Evolutionary conservation across 1,139 yeast genomes (phyloP).

Genomic region (Citeromyces hawaiiensis): DNA sequence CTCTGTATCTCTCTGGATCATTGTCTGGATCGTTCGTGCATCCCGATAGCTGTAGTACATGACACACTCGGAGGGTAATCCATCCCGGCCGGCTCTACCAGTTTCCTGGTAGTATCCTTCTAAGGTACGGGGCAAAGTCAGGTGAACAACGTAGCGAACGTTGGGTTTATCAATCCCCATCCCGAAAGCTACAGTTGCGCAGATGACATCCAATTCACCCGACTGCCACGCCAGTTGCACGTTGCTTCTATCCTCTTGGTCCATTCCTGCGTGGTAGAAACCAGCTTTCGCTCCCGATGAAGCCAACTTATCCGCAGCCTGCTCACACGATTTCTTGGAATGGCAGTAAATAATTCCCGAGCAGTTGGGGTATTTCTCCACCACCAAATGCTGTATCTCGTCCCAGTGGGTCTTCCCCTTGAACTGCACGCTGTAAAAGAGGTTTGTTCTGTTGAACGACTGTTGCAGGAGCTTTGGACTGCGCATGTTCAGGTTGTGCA

Average conservation of each 20-base stretch:
- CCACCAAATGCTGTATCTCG: conserved; percentile 47
- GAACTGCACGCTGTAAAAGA: conserved; percentile 63
- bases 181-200: conserved; percentile 97
- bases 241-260: conserved; percentile 52
- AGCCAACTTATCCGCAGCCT: conserved; percentile 49
- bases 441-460: conserved; percentile 82
- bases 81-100: conserved; percentile 98
- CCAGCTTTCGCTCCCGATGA: conserved; percentile 53
- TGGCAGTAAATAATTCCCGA: conserved; percentile 93
- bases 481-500: conserved; percentile 52
- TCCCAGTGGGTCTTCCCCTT: conserved; percentile 47
- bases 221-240: conserved; percentile 79
- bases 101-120: conserved; percentile 98
- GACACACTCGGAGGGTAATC: conserved; percentile 65
- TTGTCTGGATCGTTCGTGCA: conserved; percentile 56
- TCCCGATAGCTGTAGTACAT: conserved; percentile 73
- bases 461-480: conserved; percentile 46
- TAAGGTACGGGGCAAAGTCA: conserved; percentile 77
- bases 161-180: conserved; percentile 98
- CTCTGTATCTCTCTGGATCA: conserved; percentile 69
- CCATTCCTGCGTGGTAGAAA: conserved; percentile 91
- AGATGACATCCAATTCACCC: conserved; percentile 58
- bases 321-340: conserved; percentile 82
- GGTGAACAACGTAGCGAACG: conserved; percentile 82
- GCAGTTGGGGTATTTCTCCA: conserved; percentile 33